phyloP scores from a whole-genome alignment of 345 rosid genomes.

The Populus davidiana region DNA sequence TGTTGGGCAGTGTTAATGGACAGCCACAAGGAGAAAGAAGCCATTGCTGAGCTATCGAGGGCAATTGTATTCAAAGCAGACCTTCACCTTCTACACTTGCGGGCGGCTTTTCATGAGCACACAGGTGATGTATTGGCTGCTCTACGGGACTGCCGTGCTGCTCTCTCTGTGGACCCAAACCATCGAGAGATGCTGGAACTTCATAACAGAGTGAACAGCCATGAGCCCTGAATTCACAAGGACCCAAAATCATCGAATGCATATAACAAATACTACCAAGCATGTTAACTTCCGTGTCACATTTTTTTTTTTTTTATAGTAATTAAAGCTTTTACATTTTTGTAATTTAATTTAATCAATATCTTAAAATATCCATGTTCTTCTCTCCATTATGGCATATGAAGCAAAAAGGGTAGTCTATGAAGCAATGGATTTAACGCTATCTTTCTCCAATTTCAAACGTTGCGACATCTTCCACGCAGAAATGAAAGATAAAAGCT shows the following conservation, averaged over 20 bases:
- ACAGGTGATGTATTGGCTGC: constrained; percentile 64
- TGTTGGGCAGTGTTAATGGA: constrained; percentile 82
- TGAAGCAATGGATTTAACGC: neutral
- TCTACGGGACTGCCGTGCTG: constrained; percentile 86
- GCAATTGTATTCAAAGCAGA: constrained; percentile 92
- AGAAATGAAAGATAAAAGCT: neutral
- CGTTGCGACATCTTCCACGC: neutral
- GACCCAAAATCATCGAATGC: neutral
- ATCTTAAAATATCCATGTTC: neutral
- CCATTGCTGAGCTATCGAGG: constrained; percentile 77
- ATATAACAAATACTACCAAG: constrained; percentile 13
- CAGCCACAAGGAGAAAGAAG: constrained; percentile 76
- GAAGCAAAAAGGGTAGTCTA: neutral
- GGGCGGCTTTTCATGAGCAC: constrained; percentile 95
- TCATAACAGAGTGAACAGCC: constrained; percentile 87
- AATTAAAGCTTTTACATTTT: constrained; percentile 5
- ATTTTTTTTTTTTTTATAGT: neutral
- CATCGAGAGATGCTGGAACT: constrained; percentile 94
- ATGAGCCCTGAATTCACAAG: constrained; percentile 57
- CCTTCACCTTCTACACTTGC: constrained; percentile 83
- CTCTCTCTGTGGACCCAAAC: constrained; percentile 88
- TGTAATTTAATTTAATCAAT: constrained; percentile 14
- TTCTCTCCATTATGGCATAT: neutral
- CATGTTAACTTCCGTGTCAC: constrained; percentile 17
- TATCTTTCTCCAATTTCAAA: neutral